Base-by-base conservation (phyloP, 2,329 filamentous ascomycete species). In the Penicillium frequentans region DNA sequence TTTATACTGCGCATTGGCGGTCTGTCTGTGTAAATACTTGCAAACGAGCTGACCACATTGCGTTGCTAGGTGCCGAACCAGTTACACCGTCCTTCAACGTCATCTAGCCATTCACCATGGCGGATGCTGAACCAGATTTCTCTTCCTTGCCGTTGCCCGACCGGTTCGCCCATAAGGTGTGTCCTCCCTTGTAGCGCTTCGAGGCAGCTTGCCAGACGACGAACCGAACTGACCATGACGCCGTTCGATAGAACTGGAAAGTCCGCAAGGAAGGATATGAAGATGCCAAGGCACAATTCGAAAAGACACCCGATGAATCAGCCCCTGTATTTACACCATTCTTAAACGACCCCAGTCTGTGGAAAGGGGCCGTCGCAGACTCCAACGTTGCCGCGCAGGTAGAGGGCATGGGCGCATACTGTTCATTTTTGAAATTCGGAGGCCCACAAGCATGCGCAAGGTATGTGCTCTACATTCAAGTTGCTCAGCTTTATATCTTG, bases 381-480 rank as follows among this genome's bases (percentile, higher is more conserved):
- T 95, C 93, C 54, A 99, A 99, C 69, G 95, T 99, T 57, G 95
- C 93, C 19, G 95, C 96, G 33, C 95, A 99, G 74, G 89, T 96
- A 77, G 96, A 99, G 67, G 95, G 90, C 60, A 85, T 99, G 48
- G 87, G 85, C 48, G 90, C 93, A 37, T 85, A 96, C 68, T 96
- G 92, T 76, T 88, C 91, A 1, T 99, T 98, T 73, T 82, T 99
- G 56, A 93, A 98, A 71, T 96, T 90, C 69, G 91, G 91, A 58
- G 92, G 93, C 54, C 82, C 85, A 57, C 89, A 96, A 65, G 88
- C 89, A 56, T 90, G 89, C 68, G 81, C 87, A 64, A 87, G 90
- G 80, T 86, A 76, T 63, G 76, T 8, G 9, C 16, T 5, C 35
- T 26, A 11, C 1, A 23, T 27, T 47, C 16, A 3, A 23, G 23